Base-by-base conservation (phyloP, 768 basidiomycete species). In the Macrolepiota dolichaula region DNA sequence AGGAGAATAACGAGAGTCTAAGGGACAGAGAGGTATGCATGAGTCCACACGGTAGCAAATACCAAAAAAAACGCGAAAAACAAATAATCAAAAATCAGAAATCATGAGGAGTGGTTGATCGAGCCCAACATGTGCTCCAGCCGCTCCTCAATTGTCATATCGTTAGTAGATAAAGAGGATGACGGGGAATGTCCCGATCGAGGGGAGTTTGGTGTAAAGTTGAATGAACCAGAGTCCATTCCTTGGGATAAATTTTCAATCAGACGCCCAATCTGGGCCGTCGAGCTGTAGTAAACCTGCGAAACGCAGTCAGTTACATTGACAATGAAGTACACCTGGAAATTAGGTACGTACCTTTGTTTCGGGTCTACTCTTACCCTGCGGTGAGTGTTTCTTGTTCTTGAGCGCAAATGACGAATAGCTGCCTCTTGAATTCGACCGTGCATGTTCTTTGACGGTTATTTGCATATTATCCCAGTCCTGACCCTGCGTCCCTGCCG, bases 221-320 rank as follows among this genome's bases (percentile, higher is more conserved):
- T 93, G 79, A 93, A 92, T 38, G 91, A 88, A 50, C 91, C 92
- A 44, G 90, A 80, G 64, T 94, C 92, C 77, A 86, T 85, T 35
- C 86, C 88, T 70, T 87, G 87, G 51, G 92, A 92, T 69, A 94
- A 84, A 67, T 76, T 85, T 69, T 94, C 92, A 60, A 94, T 92
- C 62, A 94, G 79, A 65, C 86, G 89, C 46, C 89, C 90, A 70
- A 94, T 93, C 63, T 92, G 87, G 44, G 85, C 83, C 24, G 88
- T 79, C 17, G 90, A 85, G 66, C 87, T 88, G 72, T 86, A 87
- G 73, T 86, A 89, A 62, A 91, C 84, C 89, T 91, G 71, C 64
- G 62, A 61, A 49, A 24, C 29, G 29, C 29, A 7, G 55, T 61
- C 11, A 27, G 51, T 63, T 62, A 58, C 51, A 64, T 59, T 67